A percentile compares a stretch with the other conserved stretches of the same genome.
Evolutionary conservation across 2,329 filamentous ascomycete genomes (phyloP).

Genomic region (Mycosphaerella sp.): DNA sequence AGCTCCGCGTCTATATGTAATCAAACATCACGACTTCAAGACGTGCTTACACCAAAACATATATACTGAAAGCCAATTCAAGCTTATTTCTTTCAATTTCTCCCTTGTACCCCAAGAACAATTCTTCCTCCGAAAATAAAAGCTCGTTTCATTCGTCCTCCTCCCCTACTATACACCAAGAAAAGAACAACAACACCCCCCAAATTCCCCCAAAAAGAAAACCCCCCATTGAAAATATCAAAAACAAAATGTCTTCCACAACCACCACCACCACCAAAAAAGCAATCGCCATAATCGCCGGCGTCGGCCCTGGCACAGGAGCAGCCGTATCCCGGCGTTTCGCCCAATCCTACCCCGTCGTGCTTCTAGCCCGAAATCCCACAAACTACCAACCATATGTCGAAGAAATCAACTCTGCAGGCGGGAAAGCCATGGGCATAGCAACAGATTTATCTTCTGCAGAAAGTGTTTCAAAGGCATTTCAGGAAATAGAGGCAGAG

Average conservation of each 20-base stretch:
- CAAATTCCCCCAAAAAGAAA: too few relatives aligned
- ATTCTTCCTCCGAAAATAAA: too few relatives aligned
- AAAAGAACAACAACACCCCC: too few relatives aligned
- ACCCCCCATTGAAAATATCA: too few relatives aligned
- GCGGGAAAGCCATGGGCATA: slow-evolving; percentile 66
- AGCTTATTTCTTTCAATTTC: neutral
- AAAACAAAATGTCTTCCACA: neutral
- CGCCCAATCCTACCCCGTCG: slow-evolving; percentile 61
- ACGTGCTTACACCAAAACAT: too few relatives aligned
- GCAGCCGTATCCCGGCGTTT: slow-evolving; percentile 56
- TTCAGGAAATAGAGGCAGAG: slow-evolving; percentile 56
- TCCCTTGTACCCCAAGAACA: neutral
- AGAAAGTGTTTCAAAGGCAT: slow-evolving; percentile 51
- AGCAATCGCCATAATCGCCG: slow-evolving; percentile 63
- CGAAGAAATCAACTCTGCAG: slow-evolving; percentile 58
- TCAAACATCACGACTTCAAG: too few relatives aligned
- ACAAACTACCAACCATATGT: slow-evolving; percentile 61
- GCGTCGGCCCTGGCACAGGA: slow-evolving; percentile 66
- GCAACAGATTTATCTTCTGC: slow-evolving; percentile 57
- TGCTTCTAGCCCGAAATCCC: slow-evolving; percentile 63
- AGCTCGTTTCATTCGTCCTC: too few relatives aligned
- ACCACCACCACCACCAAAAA: neutral
- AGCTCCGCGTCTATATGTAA: too few relatives aligned
- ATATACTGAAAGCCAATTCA: neutral
- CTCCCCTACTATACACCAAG: too few relatives aligned